Evolutionary conservation across 2,329 filamentous ascomycete genomes (phyloP).

Genomic region (Pseudomassariella vexata): DNA sequence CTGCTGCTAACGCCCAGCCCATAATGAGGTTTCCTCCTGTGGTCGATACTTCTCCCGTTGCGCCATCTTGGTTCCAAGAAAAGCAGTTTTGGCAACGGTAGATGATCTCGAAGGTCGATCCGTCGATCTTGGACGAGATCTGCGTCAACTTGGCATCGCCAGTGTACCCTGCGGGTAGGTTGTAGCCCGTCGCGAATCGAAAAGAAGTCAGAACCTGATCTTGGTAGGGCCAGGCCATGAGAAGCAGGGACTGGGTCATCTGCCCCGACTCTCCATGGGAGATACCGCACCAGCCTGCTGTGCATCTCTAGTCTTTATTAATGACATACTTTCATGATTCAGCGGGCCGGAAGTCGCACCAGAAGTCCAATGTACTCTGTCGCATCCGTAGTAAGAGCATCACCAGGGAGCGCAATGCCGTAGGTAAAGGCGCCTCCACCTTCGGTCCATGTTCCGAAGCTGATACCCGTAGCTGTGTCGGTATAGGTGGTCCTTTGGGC

Average conservation of each 20-base stretch:
- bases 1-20: slow-evolving; percentile 48
- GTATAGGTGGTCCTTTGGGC: slow-evolving; percentile 23
- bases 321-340: slow-evolving; percentile 8
- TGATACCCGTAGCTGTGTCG: slow-evolving; percentile 21
- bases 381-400: slow-evolving; percentile 22
- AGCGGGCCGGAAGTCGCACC: slow-evolving; percentile 14
- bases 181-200: slow-evolving; percentile 54
- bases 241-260: slow-evolving; percentile 25
- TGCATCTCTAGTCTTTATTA: slow-evolving; percentile 17
- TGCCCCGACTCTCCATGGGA: slow-evolving; percentile 25
- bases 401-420: slow-evolving; percentile 21
- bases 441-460: slow-evolving; percentile 22
- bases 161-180: slow-evolving; percentile 50
- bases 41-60: slow-evolving; percentile 36
- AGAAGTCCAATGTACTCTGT: slow-evolving; percentile 24
- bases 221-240: slow-evolving; percentile 52
- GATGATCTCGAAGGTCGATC: slow-evolving; percentile 53
- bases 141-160: slow-evolving; percentile 59
- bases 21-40: slow-evolving; percentile 38
- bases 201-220: slow-evolving; percentile 52
- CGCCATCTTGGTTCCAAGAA: slow-evolving; percentile 46
- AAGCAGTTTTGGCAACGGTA: slow-evolving; percentile 59
- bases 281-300: slow-evolving; percentile 23
- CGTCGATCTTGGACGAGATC: slow-evolving; percentile 52
- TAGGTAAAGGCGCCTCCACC: slow-evolving; percentile 17